Evolutionary conservation across 495 filamentous ascomycete species (phyloP).

Genomic region (Penicillium subrubescens): DNA sequence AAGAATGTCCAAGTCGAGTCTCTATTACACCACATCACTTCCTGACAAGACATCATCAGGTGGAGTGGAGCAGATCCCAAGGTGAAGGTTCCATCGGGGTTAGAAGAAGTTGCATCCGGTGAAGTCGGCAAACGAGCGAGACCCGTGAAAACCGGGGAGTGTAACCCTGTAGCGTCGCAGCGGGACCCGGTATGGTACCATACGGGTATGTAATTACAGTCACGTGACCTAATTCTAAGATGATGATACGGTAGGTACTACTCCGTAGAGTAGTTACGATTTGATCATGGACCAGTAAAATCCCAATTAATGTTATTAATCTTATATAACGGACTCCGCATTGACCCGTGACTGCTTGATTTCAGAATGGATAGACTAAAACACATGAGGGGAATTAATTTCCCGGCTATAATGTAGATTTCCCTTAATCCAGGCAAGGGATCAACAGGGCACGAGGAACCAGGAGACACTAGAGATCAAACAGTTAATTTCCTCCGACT

Average conservation of each 20-base stretch:
- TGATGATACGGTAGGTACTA: not conserved
- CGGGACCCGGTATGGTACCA: slow-evolving; percentile 22
- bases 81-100: slow-evolving; percentile 26
- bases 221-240: not conserved
- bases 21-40: not conserved
- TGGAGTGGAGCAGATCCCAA: not conserved
- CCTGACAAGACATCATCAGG: not conserved
- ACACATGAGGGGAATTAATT: not conserved
- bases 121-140: slow-evolving; percentile 25
- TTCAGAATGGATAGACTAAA: not conserved
- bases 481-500: not conserved
- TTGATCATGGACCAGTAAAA: not conserved
- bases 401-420: not conserved
- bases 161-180: slow-evolving; percentile 33
- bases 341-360: not conserved
- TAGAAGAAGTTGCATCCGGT: slow-evolving; percentile 40
- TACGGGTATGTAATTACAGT: not conserved
- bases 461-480: not conserved
- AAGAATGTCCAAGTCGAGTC: slow-evolving; percentile 7
- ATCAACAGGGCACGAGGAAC: slow-evolving; percentile 4
- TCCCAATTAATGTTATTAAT: not conserved
- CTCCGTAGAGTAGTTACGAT: not conserved
- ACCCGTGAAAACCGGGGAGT: slow-evolving; percentile 9
- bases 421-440: not conserved
- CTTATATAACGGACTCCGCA: not conserved